Evolutionary conservation across 371 early-diverging fungal species (phyloP), one percentile per base, ranked within the genome.

Genomic region (Haplosporangium sp.): DNA sequence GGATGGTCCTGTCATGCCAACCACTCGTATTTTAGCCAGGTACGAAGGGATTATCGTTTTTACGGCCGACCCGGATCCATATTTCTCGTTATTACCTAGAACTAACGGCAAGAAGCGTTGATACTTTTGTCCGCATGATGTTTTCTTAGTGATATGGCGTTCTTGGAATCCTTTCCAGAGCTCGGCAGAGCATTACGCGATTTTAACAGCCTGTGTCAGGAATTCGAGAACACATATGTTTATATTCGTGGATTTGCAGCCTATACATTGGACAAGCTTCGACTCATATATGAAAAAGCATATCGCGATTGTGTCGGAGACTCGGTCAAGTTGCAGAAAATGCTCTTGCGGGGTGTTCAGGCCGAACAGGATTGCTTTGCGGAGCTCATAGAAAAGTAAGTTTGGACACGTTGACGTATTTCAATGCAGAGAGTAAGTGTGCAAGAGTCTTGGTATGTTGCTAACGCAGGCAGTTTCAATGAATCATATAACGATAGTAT

Each of bases 341-440:
- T 71, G 45, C 59, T 71, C 12, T 59, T 59, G 45, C 51, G 61
- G 36, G 83, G 85, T 16, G 67, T 82, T 10, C 87, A 86, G 51
- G 82, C 83, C 16, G 90, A 88, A 62, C 85, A 86, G 51, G 87
- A 87, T 57, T 81, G 76, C 54, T 86, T 87, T 57, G 70, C 85
- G 59, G 90, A 87, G 58, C 77, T 87, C 36, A 81, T 88, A 14
- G 90, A 89, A 83, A 89, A 89, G 90, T 89, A 83, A 66, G 73
- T 12, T 29, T 29, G 29, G 29, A 29, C 29, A 29, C 4, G 29
- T 62, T 46, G 8, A 29, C 29, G 29, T 29, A 29, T 29, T 29
- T 29, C 29, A 29, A 29, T 29, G 29, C 29, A 29, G 29, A 29
- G 29, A 29, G 29, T 29, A 29, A 2, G 29, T 29, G 29, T 29